Conservation (phyloP, 805 yeast genomes). For the Groenewaldozyma tartarivorans region DNA sequence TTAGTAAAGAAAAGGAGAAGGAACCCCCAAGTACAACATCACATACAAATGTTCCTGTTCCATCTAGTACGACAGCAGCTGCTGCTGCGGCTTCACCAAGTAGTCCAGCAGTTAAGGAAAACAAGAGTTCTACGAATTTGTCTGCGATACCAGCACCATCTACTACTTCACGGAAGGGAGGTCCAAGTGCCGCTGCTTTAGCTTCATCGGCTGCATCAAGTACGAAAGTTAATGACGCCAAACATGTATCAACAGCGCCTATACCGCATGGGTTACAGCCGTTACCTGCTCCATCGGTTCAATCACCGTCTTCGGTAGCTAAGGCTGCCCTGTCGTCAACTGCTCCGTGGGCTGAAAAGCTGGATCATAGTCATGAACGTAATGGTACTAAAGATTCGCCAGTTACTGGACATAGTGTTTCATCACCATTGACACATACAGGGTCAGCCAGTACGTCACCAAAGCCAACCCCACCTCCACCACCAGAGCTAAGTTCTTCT, state of each 20-base stretch:
- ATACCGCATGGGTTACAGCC: slow-evolving; percentile 16
- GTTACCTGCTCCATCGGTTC: slow-evolving; percentile 15
- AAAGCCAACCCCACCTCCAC: slow-evolving; percentile 15
- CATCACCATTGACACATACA: slow-evolving; percentile 14
- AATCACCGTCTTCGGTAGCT: neutral
- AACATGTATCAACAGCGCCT: slow-evolving; percentile 8
- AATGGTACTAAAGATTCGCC: neutral
- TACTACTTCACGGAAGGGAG: no score
- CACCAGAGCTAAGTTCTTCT: slow-evolving; percentile 11
- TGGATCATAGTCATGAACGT: slow-evolving; percentile 3
- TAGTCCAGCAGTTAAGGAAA: no score
- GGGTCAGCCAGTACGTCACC: slow-evolving; percentile 18
- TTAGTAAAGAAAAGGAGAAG: slow-evolving; percentile 23
- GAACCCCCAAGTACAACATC: no score
- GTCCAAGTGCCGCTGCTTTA: no score
- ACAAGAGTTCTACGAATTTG: no score
- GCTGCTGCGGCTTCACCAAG: no score
- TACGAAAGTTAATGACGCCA: no score
- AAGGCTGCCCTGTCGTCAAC: slow-evolving; percentile 7
- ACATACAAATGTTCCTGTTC: no score
- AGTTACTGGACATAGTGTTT: neutral
- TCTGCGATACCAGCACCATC: no score
- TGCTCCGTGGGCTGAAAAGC: slow-evolving; percentile 19
- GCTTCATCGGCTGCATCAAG: no score
- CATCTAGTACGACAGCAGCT: no score